Evolutionary conservation across 78 protist genomes (phyloP), one percentile per base, ranked within the genome.

Genomic region (Dictyostelium intermedium): DNA sequence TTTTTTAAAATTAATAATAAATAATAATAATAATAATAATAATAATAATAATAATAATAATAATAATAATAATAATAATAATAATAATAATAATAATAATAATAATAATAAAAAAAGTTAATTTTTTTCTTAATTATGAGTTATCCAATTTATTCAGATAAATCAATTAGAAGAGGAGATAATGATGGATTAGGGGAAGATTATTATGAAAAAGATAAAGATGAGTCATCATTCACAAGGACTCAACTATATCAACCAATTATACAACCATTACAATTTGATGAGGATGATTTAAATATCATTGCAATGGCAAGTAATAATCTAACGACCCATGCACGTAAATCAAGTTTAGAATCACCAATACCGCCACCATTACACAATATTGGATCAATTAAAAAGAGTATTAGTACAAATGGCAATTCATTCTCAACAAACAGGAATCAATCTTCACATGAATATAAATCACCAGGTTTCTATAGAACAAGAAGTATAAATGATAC

Each of bases 241-340:
- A 72, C 79, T 16, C 79, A 77, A 41, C 9, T 77, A 41, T 77
- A 77, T 43, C 27, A 61, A 80, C 84, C 84, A 50, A 34, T 80
- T 2, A 82, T 82, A 8, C 70, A 82, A 60, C 86, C 86, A 34
- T 35, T 82, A 35, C 47, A 56, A 7, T 82, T 34, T 18, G 34
- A 82, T 9, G 86, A 82, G 20, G 74, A 50, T 14, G 86, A 82
- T 82, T 82, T 82, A 35, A 82, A 82, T 82, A 82, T 82, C 18
- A 56, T 82, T 3, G 25, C 25, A 20, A 20, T 82, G 27, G 70
- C 86, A 35, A 23, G 77, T 32, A 82, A 56, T 56, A 50, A 82
- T 82, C 9, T 56, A 30, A 35, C 60, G 7, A 56, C 86, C 2
- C 43, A 50, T 23, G 37, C 79, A 72, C 39, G 45, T 16, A 72